Conservation (phyloP, 345 rosid species). For the Populus nigra region DNA sequence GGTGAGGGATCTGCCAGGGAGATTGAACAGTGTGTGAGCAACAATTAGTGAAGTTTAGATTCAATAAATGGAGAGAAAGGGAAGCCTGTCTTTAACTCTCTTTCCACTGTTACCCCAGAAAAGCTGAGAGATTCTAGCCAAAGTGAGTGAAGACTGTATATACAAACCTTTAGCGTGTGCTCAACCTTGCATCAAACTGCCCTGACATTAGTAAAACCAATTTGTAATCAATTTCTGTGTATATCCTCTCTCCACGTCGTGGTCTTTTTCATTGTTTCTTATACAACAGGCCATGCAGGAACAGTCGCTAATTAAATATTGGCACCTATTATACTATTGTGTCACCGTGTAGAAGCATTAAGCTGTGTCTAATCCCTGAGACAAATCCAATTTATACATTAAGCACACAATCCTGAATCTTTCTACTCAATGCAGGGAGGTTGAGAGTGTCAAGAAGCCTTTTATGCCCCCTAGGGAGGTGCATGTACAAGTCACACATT, state of each 20-base stretch:
- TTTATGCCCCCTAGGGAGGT: constrained; percentile 73
- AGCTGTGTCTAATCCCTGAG: background rate
- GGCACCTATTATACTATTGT: background rate
- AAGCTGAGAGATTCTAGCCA: too few species aligned
- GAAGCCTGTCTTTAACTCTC: too few species aligned
- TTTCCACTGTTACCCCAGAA: too few species aligned
- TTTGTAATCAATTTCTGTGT: constrained; percentile 10
- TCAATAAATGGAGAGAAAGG: too few species aligned
- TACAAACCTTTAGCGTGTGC: too few species aligned
- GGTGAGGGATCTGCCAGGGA: too few species aligned
- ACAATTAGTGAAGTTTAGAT: too few species aligned
- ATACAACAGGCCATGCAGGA: background rate
- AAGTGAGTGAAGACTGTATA: too few species aligned
- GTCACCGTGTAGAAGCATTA: background rate
- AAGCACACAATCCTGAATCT: background rate
- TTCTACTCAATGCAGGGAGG: constrained; percentile 54
- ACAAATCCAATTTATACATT: background rate
- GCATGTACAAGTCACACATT: constrained; percentile 83
- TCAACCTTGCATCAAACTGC: too few species aligned
- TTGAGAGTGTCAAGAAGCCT: constrained; percentile 68
- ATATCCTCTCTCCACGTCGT: background rate
- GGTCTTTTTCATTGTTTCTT: background rate
- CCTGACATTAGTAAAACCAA: too few species aligned
- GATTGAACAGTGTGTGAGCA: too few species aligned
- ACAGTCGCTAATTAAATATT: background rate